Conservation (phyloP, 306 rosid genomes). For the Malus sieversii region DNA sequence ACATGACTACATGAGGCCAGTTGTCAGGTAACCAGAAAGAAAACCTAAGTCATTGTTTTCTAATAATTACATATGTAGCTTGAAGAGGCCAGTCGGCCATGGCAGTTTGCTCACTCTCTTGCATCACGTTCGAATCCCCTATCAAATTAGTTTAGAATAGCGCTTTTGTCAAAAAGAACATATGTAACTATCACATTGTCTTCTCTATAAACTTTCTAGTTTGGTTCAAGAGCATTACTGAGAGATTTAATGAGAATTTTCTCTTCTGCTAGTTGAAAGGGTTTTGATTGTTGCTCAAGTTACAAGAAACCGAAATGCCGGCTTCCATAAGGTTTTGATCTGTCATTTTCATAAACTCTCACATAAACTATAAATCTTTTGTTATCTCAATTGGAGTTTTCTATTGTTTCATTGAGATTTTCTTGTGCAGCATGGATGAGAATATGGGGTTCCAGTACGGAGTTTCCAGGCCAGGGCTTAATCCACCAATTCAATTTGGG, state of each 20-base stretch:
- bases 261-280: background rate
- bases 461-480: background rate
- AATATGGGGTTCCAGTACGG: conserved; percentile 1
- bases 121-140: too few species aligned
- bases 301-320: background rate
- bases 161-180: too few species aligned
- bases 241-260: background rate
- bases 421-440: background rate
- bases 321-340: background rate
- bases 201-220: background rate
- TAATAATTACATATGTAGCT: too few species aligned
- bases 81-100: too few species aligned
- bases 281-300: background rate
- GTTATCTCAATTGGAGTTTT: background rate
- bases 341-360: background rate
- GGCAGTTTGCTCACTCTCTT: too few species aligned
- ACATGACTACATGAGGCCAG: too few species aligned
- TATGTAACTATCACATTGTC: too few species aligned
- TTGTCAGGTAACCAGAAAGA: too few species aligned
- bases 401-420: background rate
- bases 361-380: background rate
- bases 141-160: too few species aligned
- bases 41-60: background rate
- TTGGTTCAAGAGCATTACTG: background rate
- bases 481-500: conserved; percentile 36